These are phyloP conservation scores for Bipolaris sorokiniana DNA, from an alignment of 2,329 filamentous ascomycete genomes.

Conservation along the genomic window DNA sequence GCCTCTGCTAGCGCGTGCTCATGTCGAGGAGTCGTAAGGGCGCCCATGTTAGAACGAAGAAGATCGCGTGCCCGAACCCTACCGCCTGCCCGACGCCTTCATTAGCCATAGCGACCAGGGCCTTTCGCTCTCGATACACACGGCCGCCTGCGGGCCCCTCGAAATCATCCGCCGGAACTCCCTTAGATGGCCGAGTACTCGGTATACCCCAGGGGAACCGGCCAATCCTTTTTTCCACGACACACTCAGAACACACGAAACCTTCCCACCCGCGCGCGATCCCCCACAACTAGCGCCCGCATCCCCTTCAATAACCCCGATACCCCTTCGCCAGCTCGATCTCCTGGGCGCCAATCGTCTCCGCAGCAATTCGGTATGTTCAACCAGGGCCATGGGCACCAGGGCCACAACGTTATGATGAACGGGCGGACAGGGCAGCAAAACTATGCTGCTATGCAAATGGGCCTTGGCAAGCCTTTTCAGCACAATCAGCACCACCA, in stretches of 20 bases:
- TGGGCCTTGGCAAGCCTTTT: slow-evolving; percentile 73
- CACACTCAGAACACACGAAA: slow-evolving; percentile 57
- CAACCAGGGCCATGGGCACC: slow-evolving; percentile 67
- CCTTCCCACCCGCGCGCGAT: slow-evolving; percentile 55
- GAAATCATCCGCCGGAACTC: slow-evolving; percentile 30
- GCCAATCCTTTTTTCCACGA: slow-evolving; percentile 65
- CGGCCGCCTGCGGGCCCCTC: slow-evolving; percentile 40
- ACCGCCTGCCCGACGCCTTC: slow-evolving; percentile 50
- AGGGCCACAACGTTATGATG: slow-evolving; percentile 76
- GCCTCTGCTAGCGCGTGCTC: slow-evolving; percentile 37
- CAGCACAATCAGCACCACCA: slow-evolving; percentile 62
- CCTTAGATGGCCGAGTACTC: slow-evolving; percentile 72
- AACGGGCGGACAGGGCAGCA: slow-evolving; percentile 71
- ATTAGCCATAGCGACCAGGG: slow-evolving; percentile 30
- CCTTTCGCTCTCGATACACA: slow-evolving; percentile 34
- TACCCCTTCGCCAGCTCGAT: slow-evolving; percentile 64
- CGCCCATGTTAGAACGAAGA: slow-evolving; percentile 59
- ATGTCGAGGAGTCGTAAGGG: slow-evolving; percentile 44
- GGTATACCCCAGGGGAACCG: slow-evolving; percentile 67
- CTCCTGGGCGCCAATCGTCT: slow-evolving; percentile 58
- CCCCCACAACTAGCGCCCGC: slow-evolving; percentile 52
- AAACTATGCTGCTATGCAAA: slow-evolving; percentile 57
- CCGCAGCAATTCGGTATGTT: slow-evolving; percentile 69
- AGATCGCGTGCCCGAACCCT: slow-evolving; percentile 54
- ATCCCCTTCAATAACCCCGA: slow-evolving; percentile 55